A percentile compares a stretch with the other conserved stretches of the same genome.
phyloP scores from a whole-genome alignment of 768 basidiomycete species.

The Xerocomellus intermedius region DNA sequence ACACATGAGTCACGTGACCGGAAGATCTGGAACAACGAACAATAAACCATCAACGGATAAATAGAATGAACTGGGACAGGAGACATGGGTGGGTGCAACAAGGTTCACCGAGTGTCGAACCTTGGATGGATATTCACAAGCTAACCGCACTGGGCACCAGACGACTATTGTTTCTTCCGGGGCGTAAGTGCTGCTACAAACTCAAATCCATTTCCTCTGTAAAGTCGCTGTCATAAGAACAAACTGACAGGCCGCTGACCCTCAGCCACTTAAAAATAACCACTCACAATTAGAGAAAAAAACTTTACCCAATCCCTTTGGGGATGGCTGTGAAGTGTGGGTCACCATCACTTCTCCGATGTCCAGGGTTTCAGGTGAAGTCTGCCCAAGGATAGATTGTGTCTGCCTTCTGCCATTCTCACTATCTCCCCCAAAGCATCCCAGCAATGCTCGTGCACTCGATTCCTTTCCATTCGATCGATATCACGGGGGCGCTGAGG shows the following conservation, averaged over 20 bases:
- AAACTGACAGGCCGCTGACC: neutral
- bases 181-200: neutral
- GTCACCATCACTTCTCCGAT: conserved; percentile 7
- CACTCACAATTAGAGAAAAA: conserved; percentile 5
- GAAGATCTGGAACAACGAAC: conserved; percentile 12
- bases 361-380: conserved; percentile 32
- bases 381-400: conserved; percentile 50
- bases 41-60: conserved; percentile 22
- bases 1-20: conserved; percentile 23
- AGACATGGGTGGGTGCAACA: conserved; percentile 9
- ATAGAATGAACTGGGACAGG: neutral
- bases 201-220: neutral
- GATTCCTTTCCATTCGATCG: conserved; percentile 23
- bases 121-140: neutral
- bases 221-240: neutral
- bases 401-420: conserved; percentile 57
- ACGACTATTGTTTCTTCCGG: conserved; percentile 13
- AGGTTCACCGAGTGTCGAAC: conserved; percentile 6
- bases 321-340: neutral
- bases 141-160: conserved; percentile 2
- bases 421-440: conserved; percentile 52
- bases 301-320: neutral
- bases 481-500: conserved; percentile 12
- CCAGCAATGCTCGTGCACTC: conserved; percentile 41
- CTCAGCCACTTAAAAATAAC: neutral